Percentiles rank a stretch among this genome's conserved stretches.
These are phyloP conservation scores for Gossypium anomalum DNA, from an alignment of 345 rosid genomes.

Conservation along the genomic window DNA sequence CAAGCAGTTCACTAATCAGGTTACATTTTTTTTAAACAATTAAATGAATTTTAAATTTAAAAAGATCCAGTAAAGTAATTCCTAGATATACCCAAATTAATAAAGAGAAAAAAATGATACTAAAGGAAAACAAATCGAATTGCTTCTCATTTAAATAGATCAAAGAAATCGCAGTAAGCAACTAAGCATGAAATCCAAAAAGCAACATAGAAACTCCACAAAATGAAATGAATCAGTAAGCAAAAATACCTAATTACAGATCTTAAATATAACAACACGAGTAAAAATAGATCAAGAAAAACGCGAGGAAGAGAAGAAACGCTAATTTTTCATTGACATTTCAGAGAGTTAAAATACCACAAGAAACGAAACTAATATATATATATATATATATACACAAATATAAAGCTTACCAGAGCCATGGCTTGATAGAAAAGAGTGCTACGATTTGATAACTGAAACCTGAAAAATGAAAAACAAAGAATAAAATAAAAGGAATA, in stretches of 20 bases:
- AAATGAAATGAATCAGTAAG: not conserved
- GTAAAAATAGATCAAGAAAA: slow-evolving; percentile 51
- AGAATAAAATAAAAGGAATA: not conserved
- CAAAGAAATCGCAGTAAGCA: slow-evolving; percentile 10
- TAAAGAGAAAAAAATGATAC: too few species aligned
- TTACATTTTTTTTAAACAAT: slow-evolving; percentile 39
- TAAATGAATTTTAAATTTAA: too few species aligned
- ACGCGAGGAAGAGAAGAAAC: slow-evolving; percentile 51
- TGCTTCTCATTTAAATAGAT: slow-evolving; percentile 13
- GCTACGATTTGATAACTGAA: slow-evolving; percentile 38
- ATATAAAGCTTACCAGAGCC: slow-evolving; percentile 54
- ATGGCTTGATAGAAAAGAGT: slow-evolving; percentile 43
- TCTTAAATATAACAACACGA: slow-evolving; percentile 12
- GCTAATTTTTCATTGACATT: slow-evolving; percentile 36
- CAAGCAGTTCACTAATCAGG: slow-evolving; percentile 57
- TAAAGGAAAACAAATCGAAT: not conserved
- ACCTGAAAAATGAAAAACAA: slow-evolving; percentile 28
- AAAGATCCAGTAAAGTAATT: too few species aligned
- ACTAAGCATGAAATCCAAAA: slow-evolving; percentile 1
- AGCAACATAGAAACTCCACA: not conserved
- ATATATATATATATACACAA: too few species aligned
- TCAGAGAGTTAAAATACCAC: not conserved
- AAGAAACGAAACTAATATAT: not conserved
- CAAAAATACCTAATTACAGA: not conserved
- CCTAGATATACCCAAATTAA: too few species aligned